Evolutionary conservation across 1,284 basidiomycete genomes (phyloP).

Genomic region (Omphalotus olearius): DNA sequence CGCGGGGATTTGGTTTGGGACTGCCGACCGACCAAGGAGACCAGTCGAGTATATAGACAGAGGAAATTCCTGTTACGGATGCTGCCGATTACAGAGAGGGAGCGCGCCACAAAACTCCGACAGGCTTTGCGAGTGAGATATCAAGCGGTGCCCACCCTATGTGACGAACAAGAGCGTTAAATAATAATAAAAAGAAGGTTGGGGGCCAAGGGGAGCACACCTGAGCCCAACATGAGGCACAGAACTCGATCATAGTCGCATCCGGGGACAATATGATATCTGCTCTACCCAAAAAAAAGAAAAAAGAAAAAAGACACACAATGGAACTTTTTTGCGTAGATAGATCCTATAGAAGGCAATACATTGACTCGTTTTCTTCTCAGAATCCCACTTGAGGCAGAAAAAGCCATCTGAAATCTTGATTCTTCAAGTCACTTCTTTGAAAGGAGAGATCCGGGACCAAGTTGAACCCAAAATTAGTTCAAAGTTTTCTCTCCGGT

Average conservation of each 20-base stretch:
- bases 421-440: too few species aligned
- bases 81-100: background rate
- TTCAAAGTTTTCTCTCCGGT: background rate
- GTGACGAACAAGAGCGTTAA: background rate
- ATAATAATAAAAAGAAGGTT: background rate
- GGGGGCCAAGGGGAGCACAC: background rate
- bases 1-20: background rate
- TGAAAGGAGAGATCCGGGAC: background rate
- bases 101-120: background rate
- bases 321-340: too few species aligned
- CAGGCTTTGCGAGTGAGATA: background rate
- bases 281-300: too few species aligned
- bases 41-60: background rate
- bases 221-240: constrained; percentile 2
- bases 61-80: background rate
- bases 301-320: background rate
- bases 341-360: too few species aligned
- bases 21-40: too few species aligned
- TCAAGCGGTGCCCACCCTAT: background rate
- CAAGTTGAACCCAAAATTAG: background rate
- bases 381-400: too few species aligned
- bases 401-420: background rate
- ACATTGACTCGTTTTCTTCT: too few species aligned
- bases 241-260: background rate
- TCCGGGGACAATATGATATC: constrained; percentile 1